phyloP scores from a whole-genome alignment of 352 stramenopile species.

The Globisporangium paroecandrum region DNA sequence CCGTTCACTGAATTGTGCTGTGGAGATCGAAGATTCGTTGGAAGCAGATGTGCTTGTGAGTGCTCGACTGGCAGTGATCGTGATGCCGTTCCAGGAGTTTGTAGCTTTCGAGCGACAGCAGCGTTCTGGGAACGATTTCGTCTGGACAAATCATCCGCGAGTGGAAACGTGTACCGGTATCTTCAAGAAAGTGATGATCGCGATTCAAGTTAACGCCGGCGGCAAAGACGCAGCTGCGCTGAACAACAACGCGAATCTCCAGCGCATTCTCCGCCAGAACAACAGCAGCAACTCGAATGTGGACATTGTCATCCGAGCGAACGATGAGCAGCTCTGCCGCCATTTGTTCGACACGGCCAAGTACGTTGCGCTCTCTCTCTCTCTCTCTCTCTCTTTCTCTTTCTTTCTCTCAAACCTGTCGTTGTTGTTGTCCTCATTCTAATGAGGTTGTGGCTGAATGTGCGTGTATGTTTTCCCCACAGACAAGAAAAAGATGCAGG shows the following conservation, averaged over 20 bases:
- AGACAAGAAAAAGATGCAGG: conserved; percentile 34
- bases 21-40: conserved; percentile 38
- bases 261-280: conserved; percentile 21
- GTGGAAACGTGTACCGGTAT: conserved; percentile 30
- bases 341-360: conserved; percentile 13
- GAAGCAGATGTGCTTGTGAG: conserved; percentile 52
- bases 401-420: not conserved
- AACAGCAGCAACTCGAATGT: conserved; percentile 25
- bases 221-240: conserved; percentile 1
- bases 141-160: conserved; percentile 23
- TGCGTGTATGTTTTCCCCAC: not conserved
- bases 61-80: conserved; percentile 28
- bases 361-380: conserved; percentile 5
- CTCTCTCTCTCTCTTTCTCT: not conserved
- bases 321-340: conserved; percentile 9
- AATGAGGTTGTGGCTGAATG: not conserved
- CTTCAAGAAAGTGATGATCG: conserved; percentile 56
- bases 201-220: conserved; percentile 18
- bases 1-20: conserved; percentile 15
- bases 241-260: conserved; percentile 14
- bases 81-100: conserved; percentile 24
- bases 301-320: conserved; percentile 13
- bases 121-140: conserved; percentile 22
- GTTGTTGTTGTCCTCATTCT: not conserved
- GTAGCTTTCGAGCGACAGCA: conserved; percentile 20